Evolutionary conservation across 1,284 basidiomycete genomes (phyloP).

Genomic region (Fomitopsis betulina): DNA sequence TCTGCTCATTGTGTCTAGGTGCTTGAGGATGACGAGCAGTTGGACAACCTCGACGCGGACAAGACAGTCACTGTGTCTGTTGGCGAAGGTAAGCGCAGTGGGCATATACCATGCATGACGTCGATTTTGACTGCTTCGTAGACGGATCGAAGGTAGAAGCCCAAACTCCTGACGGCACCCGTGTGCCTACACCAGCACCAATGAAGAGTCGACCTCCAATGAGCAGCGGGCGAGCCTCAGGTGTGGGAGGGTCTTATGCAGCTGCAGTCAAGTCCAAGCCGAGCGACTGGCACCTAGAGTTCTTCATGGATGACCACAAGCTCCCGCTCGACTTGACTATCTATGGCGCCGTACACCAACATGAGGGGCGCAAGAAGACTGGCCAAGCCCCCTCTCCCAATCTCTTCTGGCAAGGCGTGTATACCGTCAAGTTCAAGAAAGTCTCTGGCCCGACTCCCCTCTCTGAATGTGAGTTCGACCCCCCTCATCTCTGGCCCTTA

Average conservation of each 20-base stretch:
- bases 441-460: constrained; percentile 76
- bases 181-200: constrained; percentile 82
- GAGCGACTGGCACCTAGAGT: constrained; percentile 95
- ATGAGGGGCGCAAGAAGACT: constrained; percentile 71
- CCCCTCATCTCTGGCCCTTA: constrained; percentile 1
- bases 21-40: constrained; percentile 64
- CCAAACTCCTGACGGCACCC: constrained; percentile 93
- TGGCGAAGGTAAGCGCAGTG: constrained; percentile 55
- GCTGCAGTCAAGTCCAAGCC: constrained; percentile 90
- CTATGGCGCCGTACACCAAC: constrained; percentile 92
- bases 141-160: constrained; percentile 92
- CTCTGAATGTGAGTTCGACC: constrained; percentile 46
- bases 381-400: constrained; percentile 54
- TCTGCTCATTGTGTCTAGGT: constrained; percentile 33
- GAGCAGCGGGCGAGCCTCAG: constrained; percentile 34
- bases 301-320: constrained; percentile 84
- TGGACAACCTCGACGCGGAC: constrained; percentile 58
- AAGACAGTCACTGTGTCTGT: constrained; percentile 87
- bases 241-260: constrained; percentile 78
- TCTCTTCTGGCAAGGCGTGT: constrained; percentile 85
- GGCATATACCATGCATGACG: neutral
- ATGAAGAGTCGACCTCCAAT: constrained; percentile 31
- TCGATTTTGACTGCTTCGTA: constrained; percentile 20
- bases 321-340: constrained; percentile 88
- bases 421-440: constrained; percentile 92